phyloP scores from a whole-genome alignment of 768 basidiomycete species.

The Phaeotremella fagi region DNA sequence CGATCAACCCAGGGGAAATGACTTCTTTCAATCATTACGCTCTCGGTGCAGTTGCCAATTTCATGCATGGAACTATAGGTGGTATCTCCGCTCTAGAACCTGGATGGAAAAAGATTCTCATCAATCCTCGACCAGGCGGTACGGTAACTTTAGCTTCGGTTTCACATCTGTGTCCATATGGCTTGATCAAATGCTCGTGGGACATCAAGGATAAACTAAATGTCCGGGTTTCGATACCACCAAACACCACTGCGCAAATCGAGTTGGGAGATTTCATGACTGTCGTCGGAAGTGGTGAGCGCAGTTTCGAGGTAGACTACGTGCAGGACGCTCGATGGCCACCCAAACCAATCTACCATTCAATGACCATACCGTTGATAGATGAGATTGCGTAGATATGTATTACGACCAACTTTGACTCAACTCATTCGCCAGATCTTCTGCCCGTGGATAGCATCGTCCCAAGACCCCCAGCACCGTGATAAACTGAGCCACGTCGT shows the following conservation, averaged over 20 bases:
- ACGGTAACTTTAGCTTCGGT: constrained; percentile 29
- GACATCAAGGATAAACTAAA: constrained; percentile 11
- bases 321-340: constrained; percentile 19
- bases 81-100: constrained; percentile 24
- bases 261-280: constrained; percentile 19
- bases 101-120: constrained; percentile 33
- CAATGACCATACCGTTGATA: neutral
- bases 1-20: constrained; percentile 44
- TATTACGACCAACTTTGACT: too few species aligned
- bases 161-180: constrained; percentile 20
- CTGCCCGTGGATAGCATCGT: too few species aligned
- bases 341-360: neutral
- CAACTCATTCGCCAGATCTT: too few species aligned
- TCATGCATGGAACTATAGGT: constrained; percentile 31
- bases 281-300: constrained; percentile 27
- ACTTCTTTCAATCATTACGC: constrained; percentile 45
- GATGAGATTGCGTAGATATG: neutral
- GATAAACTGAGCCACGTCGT: too few species aligned
- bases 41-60: constrained; percentile 33
- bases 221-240: constrained; percentile 27
- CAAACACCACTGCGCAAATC: constrained; percentile 25
- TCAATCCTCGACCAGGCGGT: constrained; percentile 36
- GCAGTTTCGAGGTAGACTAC: constrained; percentile 14
- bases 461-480: too few species aligned
- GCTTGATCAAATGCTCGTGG: constrained; percentile 21